phyloP scores from a whole-genome alignment of 2,329 filamentous ascomycete species.

The Aspergillus hiratsukae region DNA sequence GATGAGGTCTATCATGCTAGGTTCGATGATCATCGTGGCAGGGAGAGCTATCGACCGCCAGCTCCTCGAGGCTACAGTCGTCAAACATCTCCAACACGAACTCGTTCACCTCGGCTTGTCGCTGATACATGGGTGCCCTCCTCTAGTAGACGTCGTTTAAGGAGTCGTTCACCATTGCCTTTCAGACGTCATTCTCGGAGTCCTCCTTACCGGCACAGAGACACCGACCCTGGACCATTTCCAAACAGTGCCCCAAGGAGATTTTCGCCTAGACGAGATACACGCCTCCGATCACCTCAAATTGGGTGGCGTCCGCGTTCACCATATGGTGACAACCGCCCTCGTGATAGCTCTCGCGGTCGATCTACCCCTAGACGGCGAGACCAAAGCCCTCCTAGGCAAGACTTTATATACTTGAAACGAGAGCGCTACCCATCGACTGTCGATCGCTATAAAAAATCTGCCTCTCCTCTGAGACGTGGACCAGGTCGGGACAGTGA shows the following conservation, averaged over 20 bases:
- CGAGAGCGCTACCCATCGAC: conserved; percentile 30
- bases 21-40: conserved; percentile 39
- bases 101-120: conserved; percentile 33
- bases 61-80: conserved; percentile 34
- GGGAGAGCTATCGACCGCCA: conserved; percentile 41
- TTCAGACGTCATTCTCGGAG: conserved; percentile 42
- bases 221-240: conserved; percentile 28
- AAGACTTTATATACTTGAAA: conserved; percentile 29
- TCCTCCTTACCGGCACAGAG: conserved; percentile 36
- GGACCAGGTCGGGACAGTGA: conserved; percentile 26
- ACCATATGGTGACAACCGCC: conserved; percentile 28
- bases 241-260: conserved; percentile 34
- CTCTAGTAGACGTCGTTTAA: conserved; percentile 28
- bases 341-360: conserved; percentile 27
- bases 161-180: conserved; percentile 40
- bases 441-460: conserved; percentile 25
- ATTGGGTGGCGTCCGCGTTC: conserved; percentile 38
- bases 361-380: conserved; percentile 33
- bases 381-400: conserved; percentile 33
- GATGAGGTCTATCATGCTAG: conserved; percentile 16
- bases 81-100: conserved; percentile 34
- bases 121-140: conserved; percentile 42
- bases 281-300: conserved; percentile 35
- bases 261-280: conserved; percentile 39
- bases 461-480: conserved; percentile 45